Conservation (phyloP, 208 protist genomes). For the Acanthamoeba rhysodes region DNA sequence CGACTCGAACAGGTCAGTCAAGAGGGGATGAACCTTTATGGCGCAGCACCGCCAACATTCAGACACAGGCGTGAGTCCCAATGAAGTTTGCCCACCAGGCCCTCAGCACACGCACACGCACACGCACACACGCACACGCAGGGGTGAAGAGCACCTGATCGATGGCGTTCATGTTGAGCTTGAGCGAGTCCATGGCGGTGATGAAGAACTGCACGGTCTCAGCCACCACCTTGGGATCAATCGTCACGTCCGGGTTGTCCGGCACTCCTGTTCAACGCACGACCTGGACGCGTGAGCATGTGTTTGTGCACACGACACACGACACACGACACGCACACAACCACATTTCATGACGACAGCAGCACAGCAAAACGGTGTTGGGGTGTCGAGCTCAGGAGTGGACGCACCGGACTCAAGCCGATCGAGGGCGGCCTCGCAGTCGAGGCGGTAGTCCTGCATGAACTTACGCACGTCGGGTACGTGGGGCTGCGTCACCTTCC, state of each 20-base stretch:
- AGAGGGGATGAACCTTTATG: conserved; percentile 24
- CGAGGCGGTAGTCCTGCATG: conserved; percentile 90
- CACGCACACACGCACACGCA: too few relatives aligned
- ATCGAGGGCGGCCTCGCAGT: background rate
- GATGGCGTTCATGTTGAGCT: conserved; percentile 27
- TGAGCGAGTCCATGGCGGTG: conserved; percentile 58
- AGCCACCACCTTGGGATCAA: conserved; percentile 30
- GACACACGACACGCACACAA: too few relatives aligned
- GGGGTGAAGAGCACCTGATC: background rate
- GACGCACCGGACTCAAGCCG: background rate
- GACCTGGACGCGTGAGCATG: too few relatives aligned
- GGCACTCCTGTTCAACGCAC: background rate
- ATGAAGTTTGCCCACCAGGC: too few relatives aligned
- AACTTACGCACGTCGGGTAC: conserved; percentile 94
- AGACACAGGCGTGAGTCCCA: too few relatives aligned
- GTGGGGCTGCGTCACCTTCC: conserved; percentile 92
- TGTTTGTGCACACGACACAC: too few relatives aligned
- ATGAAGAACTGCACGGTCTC: conserved; percentile 68
- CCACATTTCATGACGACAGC: too few relatives aligned
- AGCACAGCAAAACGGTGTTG: too few relatives aligned
- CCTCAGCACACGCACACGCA: too few relatives aligned
- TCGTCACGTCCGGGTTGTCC: conserved; percentile 25
- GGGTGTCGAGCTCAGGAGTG: background rate
- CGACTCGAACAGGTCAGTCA: conserved; percentile 10
- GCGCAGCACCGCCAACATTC: background rate